A percentile compares a stretch with the other conserved stretches of the same genome.
Conservation (phyloP, 1,284 basidiomycete genomes). For the Chalciporus sp. region DNA sequence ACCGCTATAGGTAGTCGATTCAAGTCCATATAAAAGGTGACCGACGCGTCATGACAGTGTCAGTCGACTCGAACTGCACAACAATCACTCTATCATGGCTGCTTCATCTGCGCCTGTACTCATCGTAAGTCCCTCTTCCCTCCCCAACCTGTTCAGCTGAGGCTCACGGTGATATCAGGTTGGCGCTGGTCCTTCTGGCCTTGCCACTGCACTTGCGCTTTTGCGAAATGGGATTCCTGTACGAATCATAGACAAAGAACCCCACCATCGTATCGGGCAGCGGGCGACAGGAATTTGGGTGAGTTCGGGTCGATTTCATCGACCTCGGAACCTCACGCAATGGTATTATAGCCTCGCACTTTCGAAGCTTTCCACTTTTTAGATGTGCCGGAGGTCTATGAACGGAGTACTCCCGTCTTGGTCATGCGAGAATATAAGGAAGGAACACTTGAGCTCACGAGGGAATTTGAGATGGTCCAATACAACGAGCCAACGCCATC, state of each 20-base stretch:
- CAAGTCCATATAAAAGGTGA: neutral
- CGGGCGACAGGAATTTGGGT: neutral
- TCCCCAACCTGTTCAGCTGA: neutral
- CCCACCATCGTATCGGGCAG: neutral
- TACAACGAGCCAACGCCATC: no score
- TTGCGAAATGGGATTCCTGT: conserved; percentile 42
- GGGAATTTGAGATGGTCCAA: no score
- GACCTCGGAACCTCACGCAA: no score
- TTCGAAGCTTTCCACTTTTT: conserved; percentile 20
- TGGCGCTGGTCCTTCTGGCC: conserved; percentile 52
- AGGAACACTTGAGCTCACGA: conserved; percentile 16
- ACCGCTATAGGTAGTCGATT: neutral
- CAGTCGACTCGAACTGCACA: neutral
- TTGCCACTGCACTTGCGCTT: conserved; percentile 49
- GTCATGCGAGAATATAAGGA: conserved; percentile 20
- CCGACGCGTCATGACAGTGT: no score
- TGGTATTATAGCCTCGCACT: conserved; percentile 9
- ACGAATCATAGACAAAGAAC: conserved; percentile 24
- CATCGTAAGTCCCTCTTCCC: conserved; percentile 15
- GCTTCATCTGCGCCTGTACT: conserved; percentile 20
- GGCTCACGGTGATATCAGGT: conserved; percentile 37
- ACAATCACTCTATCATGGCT: conserved; percentile 20
- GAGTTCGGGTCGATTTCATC: no score
- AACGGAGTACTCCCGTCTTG: no score
- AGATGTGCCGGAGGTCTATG: neutral